Base-by-base conservation (phyloP, 306 rosid genomes). In the Argentina anserina region DNA sequence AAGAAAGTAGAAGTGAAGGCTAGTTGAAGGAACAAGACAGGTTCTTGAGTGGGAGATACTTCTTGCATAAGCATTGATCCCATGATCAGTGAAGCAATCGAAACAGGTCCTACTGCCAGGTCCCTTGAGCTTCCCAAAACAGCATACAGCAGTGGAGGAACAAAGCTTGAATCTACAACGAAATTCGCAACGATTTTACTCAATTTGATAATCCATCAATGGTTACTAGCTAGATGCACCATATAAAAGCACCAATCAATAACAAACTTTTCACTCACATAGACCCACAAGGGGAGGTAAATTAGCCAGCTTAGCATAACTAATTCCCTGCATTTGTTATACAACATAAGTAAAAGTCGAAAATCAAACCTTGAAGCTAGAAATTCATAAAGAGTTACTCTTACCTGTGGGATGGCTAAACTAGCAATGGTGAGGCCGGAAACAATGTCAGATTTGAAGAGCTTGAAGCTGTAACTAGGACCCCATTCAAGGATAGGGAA, bases 341-440 rank as follows among this genome's bases (percentile, higher is more conserved):
- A 3, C 14, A 52, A 21, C 6, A 52, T 52, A 23, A 52, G 29
- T 23, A 52, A 3, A 21, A 52, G 29, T 52, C 59, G 29, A 21
- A 21, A 52, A 52, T 6, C 3, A 21, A 28, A 17, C 15, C 8
- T 58, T 28, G 64, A 58, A 28, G 64, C 33, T 58, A 8, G 47
- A 29, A 13, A 31, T 1, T 15, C 7, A 34, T 8, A 17, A 8
- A 45, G 12, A 65, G 47, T 2, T 33, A 17, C 0, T 3, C 5
- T 18, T 28, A 90, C 98, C 98, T 93, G 98, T 5, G 99, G 99
- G 53, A 94, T 94, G 84, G 99, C 97, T 58, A 94, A 83, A 77
- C 97, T 91, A 64, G 99, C 99, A 80, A 94, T 94, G 83, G 99
- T 94, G 85, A 94, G 90, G 65, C 99, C 99, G 59, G 99, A 34